Percentiles rank a stretch among this genome's conserved stretches.
Evolutionary conservation across 2,329 filamentous ascomycete genomes (phyloP).

Genomic region (Pseudodiploospora longispora): DNA sequence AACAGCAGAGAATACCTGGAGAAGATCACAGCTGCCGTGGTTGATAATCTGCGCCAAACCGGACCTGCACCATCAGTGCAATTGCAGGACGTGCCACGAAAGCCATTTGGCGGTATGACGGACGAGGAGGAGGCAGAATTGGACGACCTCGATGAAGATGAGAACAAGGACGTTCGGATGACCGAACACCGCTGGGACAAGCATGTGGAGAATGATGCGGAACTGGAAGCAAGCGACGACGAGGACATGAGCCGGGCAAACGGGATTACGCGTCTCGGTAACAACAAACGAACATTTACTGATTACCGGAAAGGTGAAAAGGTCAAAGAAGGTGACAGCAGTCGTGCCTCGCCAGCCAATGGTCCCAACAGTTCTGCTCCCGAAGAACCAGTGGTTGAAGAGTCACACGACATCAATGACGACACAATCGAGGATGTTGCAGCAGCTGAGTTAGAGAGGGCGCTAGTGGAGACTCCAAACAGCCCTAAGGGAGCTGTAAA

Average conservation of each 20-base stretch:
- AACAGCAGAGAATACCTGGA: constrained; percentile 77
- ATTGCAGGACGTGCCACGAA: constrained; percentile 67
- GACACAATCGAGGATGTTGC: constrained; percentile 38
- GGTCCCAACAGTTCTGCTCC: constrained; percentile 21
- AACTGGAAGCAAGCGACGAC: constrained; percentile 82
- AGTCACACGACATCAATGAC: constrained; percentile 29
- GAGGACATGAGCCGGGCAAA: constrained; percentile 71
- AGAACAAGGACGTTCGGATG: constrained; percentile 74
- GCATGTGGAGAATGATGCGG: constrained; percentile 65
- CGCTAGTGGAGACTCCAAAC: constrained; percentile 9
- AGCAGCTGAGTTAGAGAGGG: constrained; percentile 18
- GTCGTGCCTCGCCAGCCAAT: constrained; percentile 29
- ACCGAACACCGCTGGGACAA: constrained; percentile 80
- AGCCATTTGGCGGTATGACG: constrained; percentile 53
- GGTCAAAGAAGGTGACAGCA: constrained; percentile 26
- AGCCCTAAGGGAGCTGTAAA: constrained; percentile 4
- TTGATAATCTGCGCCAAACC: constrained; percentile 82
- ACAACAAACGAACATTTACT: constrained; percentile 41
- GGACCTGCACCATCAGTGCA: constrained; percentile 84
- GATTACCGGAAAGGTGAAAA: constrained; percentile 40
- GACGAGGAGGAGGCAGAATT: constrained; percentile 60
- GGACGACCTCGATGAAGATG: constrained; percentile 70
- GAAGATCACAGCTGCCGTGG: constrained; percentile 70
- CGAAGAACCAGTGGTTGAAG: constrained; percentile 20
- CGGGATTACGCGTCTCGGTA: constrained; percentile 53